Base-by-base conservation (phyloP, 352 stramenopile genomes). In the Phytopythium montanum region DNA sequence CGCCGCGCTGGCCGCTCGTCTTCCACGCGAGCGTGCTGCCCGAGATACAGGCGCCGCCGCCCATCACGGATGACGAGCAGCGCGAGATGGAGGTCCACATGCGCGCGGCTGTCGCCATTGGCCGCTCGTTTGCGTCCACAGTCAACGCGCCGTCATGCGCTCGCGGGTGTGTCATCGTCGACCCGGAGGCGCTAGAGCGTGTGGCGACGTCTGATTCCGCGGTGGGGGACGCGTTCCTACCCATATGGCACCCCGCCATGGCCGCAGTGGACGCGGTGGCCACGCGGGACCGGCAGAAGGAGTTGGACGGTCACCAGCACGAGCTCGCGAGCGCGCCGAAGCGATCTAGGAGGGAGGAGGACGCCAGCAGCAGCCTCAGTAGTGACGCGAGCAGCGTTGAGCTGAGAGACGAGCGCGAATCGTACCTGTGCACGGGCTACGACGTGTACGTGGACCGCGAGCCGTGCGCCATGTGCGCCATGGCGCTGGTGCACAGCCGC, bases 341-440 rank as follows among this genome's bases (percentile, higher is more conserved):
- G 54, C 78, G 76, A 46, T 70, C 79, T 16, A 76, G 68, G 56
- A 31, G 42, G 29, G 63, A 68, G 14, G 60, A 60, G 9, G 18
- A 26, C 23, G 48, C 54, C 23, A 36, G 45, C 16, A 33, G 25
- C 23, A 31, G 34, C 25, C 25, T 36, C 16, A 33, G 25, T 19
- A 31, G 34, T 18, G 50, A 44, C n/a, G 21, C n/a, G 18, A 45
- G 49, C 50, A 34, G 58, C 14, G 34, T 33, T 9, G 41, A 63
- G 26, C 28, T 33, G 33, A 12, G 48, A 53, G 28, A 46, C 62
- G 41, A 54, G n/a, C 2, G 44, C 8, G 69, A 88, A 57, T 90
- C 87, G 36, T 97, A 97, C 56, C 61, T 97, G 55, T 96, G 88
- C 62, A 97, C 88, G 6, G 87, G 86, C 34, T 92, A 96, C 61